phyloP scores from a whole-genome alignment of 2,329 filamentous ascomycete species.

The Colletotrichum sp. region DNA sequence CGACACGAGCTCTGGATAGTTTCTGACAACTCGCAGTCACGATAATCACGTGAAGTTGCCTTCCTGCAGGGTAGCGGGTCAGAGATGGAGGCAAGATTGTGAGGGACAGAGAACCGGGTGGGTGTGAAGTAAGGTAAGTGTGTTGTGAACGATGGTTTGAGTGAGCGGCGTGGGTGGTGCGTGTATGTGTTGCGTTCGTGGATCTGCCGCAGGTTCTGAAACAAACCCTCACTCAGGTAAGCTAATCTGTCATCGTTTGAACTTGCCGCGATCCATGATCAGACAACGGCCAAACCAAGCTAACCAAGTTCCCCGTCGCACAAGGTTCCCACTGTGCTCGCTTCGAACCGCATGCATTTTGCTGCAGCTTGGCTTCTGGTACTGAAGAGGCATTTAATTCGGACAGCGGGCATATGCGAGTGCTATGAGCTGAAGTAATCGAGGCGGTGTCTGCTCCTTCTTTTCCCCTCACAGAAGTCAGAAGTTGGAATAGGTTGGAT shows the following conservation, averaged over 20 bases:
- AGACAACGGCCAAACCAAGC: neutral
- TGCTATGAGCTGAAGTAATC: neutral
- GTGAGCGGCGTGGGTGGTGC: neutral
- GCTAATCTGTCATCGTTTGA: constrained; percentile 17
- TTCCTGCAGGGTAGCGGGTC: neutral
- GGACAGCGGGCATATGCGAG: neutral
- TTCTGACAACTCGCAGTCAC: neutral
- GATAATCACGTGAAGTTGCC: neutral
- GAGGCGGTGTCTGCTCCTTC: neutral
- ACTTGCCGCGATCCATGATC: neutral
- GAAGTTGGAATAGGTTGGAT: neutral
- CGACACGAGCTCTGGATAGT: neutral
- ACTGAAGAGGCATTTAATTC: neutral
- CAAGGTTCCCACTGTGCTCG: neutral
- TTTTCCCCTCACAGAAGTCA: neutral
- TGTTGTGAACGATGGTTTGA: neutral
- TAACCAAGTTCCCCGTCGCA: neutral
- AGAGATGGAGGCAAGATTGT: neutral
- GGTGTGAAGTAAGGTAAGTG: neutral
- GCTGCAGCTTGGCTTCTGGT: neutral
- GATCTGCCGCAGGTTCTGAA: constrained; percentile 13
- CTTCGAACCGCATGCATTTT: neutral
- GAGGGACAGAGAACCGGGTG: neutral
- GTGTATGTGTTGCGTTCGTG: neutral
- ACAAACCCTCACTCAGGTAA: constrained; percentile 11